Base-by-base conservation (phyloP, 106 monocot genomes). In the Gastrodia elata region DNA sequence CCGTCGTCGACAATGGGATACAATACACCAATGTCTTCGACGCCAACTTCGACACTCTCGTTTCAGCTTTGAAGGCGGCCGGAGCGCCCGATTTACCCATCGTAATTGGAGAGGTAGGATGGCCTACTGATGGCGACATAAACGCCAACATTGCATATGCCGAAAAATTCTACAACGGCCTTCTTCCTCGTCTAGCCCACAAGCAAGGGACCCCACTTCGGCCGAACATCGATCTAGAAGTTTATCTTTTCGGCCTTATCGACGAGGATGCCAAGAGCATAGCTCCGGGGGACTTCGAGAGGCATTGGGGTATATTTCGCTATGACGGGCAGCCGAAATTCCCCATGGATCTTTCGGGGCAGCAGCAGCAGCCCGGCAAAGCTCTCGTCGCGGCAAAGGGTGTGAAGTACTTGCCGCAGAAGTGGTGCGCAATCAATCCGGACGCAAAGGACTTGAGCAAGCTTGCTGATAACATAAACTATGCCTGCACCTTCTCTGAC, bases 181-280 rank as follows among this genome's bases (percentile, higher is more conserved):
- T 84, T 32, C 37, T 84, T 7, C 76, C 68, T 39, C 76, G 75
- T 10, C 75, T 85, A 1, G 77, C 80, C 4, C 68, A 77, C 16
- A 85, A 85, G 34, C 39, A 40, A 27, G 84, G 84, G 28, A 84
- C 83, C 11, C 87, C 87, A 0, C 78, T 79, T 1, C 71, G 84
- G 9, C 81, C 83, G 1, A 79, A 79, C 27, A 35, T 38, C 2
- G 73, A 83, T 71, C 71, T 89, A 3, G 86, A 89, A 33, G 76
- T 84, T 8, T 89, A 84, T 46, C 44, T 89, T 26, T 89, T 89
- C 28, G 61, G 89, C 13, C 71, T 89, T 7, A 71, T 89, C 15
- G 89, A 89, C 18, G 89, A 89, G 74, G 89, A 89, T n/a, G 81
- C 83, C 18, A 89, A 89, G 75, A 89, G 89, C 39, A 79, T 86